Conservation (phyloP, 257 asterid genomes). For the Coffea eugenioides region DNA sequence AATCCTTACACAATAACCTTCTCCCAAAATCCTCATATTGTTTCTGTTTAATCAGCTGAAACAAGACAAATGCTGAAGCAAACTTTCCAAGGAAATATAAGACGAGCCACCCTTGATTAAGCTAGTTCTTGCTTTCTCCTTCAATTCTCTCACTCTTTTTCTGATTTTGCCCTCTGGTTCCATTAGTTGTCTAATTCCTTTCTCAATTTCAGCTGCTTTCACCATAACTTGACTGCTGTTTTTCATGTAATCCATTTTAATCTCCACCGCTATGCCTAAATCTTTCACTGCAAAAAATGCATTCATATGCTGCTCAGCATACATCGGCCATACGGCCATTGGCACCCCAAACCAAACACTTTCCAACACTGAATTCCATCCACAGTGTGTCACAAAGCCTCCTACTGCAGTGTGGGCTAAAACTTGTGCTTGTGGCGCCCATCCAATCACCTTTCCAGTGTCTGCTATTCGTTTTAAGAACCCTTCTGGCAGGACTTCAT, state of each 20-base stretch:
- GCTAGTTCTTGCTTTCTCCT: conserved; percentile 17
- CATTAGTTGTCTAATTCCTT: conserved; percentile 23
- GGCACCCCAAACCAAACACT: conserved; percentile 32
- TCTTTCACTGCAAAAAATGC: conserved; percentile 25
- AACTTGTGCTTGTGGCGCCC: conserved; percentile 27
- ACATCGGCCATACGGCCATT: conserved; percentile 31
- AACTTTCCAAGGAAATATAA: conserved; percentile 1
- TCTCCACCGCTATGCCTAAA: conserved; percentile 24
- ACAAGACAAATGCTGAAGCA: conserved; percentile 3
- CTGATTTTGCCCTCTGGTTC: conserved; percentile 14
- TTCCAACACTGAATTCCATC: conserved; percentile 32
- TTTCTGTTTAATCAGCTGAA: too few relatives aligned
- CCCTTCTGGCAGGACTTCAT: background rate
- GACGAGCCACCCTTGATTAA: conserved; percentile 28
- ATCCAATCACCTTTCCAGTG: conserved; percentile 27
- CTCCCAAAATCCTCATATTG: too few relatives aligned
- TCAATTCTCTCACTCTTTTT: conserved; percentile 16
- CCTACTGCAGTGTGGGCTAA: conserved; percentile 24
- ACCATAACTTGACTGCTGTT: conserved; percentile 8
- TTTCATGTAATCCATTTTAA: conserved; percentile 25
- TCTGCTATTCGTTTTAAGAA: conserved; percentile 5
- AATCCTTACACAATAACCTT: too few relatives aligned
- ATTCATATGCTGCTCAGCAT: conserved; percentile 34
- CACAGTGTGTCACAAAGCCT: conserved; percentile 30
- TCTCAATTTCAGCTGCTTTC: conserved; percentile 26